Base-by-base conservation (phyloP, 2,329 filamentous ascomycete genomes). In the Huntiella savannae region DNA sequence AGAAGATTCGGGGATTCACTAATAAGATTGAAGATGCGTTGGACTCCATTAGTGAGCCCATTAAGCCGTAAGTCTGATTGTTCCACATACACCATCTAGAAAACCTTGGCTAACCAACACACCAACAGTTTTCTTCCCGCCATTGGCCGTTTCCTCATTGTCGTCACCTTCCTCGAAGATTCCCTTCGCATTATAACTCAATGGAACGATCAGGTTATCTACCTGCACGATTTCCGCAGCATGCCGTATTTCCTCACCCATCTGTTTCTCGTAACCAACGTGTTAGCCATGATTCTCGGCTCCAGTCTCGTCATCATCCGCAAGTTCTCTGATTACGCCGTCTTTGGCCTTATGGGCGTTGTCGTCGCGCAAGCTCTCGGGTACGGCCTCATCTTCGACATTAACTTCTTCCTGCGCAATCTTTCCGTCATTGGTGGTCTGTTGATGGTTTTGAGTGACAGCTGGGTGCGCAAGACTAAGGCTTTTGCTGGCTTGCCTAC, bases 391-490 rank as follows among this genome's bases (percentile, higher is more conserved):
- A 94, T 98, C 63, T 96, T 98, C 63, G 91, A 98, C 64, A 75
- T 96, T 59, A 98, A 96, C 76, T 98, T 98, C 73, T 98, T 98
- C 78, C 81, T 98, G 53, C 87, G 91, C 66, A 98, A 98, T 62
- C 71, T 98, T 51, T 94, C 86, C 53, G 91, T 98, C 57, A 88
- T 96, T 69, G 91, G 91, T 55, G 91, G 91, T 50, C 75, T 98
- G 39, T 73, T 98, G 56, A 96, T 98, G 91, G 91, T 98, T 15
- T 73, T 98, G 41, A 95, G 87, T 36, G 91, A 98, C 67, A 93
- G 84, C 49, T 96, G 88, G 86, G 86, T 95, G 53, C 82, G 87
- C 66, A 96, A 96, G 77, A 83, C 79, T 62, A 93, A 95, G 68
- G 88, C 87, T 3, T 94, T 94, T 52, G 91, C 91, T 41, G 91